Evolutionary conservation across 768 basidiomycete species (phyloP).

Genomic region (Polyporus arcularius): DNA sequence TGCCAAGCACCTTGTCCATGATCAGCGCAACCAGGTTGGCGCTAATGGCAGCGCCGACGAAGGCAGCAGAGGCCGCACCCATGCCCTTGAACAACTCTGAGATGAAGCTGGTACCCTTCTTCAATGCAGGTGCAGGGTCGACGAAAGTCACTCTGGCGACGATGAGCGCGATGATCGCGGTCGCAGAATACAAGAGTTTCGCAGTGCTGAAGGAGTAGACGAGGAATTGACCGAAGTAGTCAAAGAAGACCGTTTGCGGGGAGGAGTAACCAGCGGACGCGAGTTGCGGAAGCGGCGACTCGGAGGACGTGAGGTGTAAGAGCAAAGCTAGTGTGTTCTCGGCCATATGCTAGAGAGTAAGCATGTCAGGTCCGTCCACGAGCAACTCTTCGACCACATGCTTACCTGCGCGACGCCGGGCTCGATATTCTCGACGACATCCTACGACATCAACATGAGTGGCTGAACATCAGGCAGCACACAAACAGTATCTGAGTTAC

Average conservation of each 20-base stretch:
- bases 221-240: conserved; percentile 66
- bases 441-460: conserved; percentile 35
- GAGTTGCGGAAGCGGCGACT: conserved; percentile 69
- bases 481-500: conserved; percentile 35
- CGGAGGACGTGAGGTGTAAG: conserved; percentile 66
- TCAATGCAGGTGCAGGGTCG: conserved; percentile 38
- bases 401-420: conserved; percentile 67
- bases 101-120: conserved; percentile 40
- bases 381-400: background rate
- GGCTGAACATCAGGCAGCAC: background rate
- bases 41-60: conserved; percentile 57
- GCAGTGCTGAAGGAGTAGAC: conserved; percentile 77
- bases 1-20: conserved; percentile 62
- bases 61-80: conserved; percentile 49
- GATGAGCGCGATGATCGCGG: conserved; percentile 48
- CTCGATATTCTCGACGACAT: conserved; percentile 82
- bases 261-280: conserved; percentile 44
- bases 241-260: conserved; percentile 78
- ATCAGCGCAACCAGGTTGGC: conserved; percentile 74
- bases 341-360: conserved; percentile 72
- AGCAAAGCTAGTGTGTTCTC: conserved; percentile 84
- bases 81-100: conserved; percentile 45
- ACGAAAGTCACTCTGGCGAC: conserved; percentile 44
- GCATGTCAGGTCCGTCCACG: background rate
- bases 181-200: conserved; percentile 56